Evolutionary conservation across 306 rosid genomes (phyloP).

Genomic region (Rosa rugosa): DNA sequence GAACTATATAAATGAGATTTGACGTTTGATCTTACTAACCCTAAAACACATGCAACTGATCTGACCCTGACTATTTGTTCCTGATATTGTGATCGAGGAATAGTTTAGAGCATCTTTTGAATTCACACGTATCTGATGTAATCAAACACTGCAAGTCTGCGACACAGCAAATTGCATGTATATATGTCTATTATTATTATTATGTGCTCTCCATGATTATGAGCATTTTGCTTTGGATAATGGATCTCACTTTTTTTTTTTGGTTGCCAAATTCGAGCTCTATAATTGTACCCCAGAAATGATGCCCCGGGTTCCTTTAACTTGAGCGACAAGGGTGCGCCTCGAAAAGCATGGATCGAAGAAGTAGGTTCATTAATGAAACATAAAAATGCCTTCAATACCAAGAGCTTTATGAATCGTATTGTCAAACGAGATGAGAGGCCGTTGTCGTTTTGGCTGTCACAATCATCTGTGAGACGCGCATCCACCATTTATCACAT

Average conservation of each 20-base stretch:
- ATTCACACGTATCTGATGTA: conserved; percentile 21
- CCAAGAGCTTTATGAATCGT: not conserved
- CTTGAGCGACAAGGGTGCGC: conserved; percentile 38
- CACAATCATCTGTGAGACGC: not conserved
- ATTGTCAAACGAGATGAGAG: not conserved
- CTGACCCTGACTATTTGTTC: not conserved
- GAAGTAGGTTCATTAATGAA: conserved; percentile 7
- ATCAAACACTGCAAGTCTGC: conserved; percentile 10
- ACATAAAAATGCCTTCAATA: not conserved
- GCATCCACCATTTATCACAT: not conserved
- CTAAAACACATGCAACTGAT: not conserved
- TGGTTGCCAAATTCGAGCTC: conserved; percentile 28
- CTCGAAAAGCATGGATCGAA: conserved; percentile 29
- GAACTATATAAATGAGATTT: not conserved
- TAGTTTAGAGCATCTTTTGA: conserved; percentile 15
- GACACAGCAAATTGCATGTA: not conserved
- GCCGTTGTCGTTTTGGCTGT: not conserved
- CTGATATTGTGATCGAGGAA: not conserved
- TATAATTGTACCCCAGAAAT: conserved; percentile 29
- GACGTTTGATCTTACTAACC: not conserved
- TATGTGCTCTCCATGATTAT: conserved; percentile 1
- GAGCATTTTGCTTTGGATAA: conserved; percentile 17
- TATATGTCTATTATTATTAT: conserved; percentile 19
- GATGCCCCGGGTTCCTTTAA: conserved; percentile 18
- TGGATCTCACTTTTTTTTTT: conserved; percentile 13